Conservation (phyloP, 129 eudicot genomes). For the Flaveria robusta region DNA sequence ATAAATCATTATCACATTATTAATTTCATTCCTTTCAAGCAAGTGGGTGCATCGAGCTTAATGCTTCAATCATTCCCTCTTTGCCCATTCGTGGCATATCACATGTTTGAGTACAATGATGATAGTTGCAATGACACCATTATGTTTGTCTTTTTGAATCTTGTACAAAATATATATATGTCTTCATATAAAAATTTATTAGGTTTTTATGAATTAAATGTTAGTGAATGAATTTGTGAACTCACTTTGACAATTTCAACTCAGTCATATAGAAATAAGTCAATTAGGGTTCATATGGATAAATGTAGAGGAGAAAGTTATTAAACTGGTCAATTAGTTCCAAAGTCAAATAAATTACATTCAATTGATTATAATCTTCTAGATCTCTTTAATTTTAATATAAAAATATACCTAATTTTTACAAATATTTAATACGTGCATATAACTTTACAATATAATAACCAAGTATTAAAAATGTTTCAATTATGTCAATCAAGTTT, state of each 20-base stretch:
- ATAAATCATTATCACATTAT: not conserved
- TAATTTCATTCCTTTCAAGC: constrained; percentile 14
- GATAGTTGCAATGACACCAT: constrained; percentile 27
- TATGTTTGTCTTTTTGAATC: constrained; percentile 28
- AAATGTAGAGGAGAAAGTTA: not conserved
- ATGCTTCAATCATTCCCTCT: constrained; percentile 32
- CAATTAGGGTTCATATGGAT: not conserved
- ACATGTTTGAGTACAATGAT: constrained; percentile 36
- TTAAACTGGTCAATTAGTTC: not conserved
- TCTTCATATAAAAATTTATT: not conserved
- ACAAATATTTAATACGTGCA: no score
- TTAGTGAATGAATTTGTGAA: constrained; percentile 5
- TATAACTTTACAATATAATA: no score
- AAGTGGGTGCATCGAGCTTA: constrained; percentile 29
- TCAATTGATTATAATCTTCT: not conserved
- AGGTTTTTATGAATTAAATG: not conserved
- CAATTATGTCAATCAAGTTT: no score
- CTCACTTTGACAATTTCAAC: not conserved
- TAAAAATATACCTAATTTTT: no score
- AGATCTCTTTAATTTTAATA: not conserved
- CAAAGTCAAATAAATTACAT: not conserved
- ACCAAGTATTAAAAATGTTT: no score
- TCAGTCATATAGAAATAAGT: not conserved
- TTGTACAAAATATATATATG: constrained; percentile 20
- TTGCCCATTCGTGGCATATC: constrained; percentile 36